These are phyloP conservation scores for Bathelium albidoporum DNA, from an alignment of 495 filamentous ascomycete genomes.

Conservation along the genomic window DNA sequence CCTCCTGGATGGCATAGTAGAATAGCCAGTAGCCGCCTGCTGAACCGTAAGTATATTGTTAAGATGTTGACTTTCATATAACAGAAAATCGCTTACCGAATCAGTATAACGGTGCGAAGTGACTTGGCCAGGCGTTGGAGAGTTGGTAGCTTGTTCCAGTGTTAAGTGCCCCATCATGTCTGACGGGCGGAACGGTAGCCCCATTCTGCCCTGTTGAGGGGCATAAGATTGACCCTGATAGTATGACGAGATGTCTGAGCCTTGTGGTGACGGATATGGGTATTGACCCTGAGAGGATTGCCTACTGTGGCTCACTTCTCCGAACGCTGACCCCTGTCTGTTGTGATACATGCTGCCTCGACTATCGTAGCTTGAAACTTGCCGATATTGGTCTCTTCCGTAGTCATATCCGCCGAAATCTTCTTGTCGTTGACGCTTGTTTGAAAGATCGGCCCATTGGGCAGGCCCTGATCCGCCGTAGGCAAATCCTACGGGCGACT, in stretches of 20 bases:
- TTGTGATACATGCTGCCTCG: background rate
- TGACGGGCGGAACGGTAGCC: background rate
- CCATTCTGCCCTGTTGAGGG: background rate
- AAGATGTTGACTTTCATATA: too few relatives aligned
- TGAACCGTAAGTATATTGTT: too few relatives aligned
- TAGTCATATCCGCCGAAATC: background rate
- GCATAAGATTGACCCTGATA: conserved; percentile 3
- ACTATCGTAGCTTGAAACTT: background rate
- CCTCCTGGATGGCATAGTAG: background rate
- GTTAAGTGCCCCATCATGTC: conserved; percentile 1
- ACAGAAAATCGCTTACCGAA: background rate
- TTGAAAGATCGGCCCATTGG: background rate
- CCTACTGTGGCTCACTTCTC: conserved; percentile 1
- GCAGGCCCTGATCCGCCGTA: background rate
- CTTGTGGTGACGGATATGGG: conserved; percentile 1
- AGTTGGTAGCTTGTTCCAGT: background rate
- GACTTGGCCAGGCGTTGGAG: background rate
- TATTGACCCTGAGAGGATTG: conserved; percentile 3
- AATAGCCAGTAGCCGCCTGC: background rate
- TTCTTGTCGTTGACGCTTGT: background rate
- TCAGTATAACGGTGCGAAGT: background rate
- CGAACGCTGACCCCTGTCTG: background rate
- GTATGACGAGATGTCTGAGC: background rate
- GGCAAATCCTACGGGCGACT: background rate
- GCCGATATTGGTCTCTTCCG: background rate